Base-by-base conservation (phyloP, 1,139 yeast genomes). In the Meyerozyma sp. region DNA sequence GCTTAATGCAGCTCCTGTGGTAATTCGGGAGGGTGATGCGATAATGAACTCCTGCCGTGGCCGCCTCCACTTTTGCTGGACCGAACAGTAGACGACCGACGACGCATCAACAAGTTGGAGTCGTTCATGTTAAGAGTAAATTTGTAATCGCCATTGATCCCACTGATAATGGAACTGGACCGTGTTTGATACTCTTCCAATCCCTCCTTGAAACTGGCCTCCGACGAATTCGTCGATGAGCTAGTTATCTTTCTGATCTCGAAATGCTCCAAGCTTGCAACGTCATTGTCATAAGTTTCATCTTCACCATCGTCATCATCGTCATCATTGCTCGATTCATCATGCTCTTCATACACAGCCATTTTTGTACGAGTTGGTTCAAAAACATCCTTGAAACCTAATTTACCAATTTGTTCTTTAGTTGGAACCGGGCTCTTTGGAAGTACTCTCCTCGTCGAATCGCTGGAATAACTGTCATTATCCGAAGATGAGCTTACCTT, bases 111-210 rank as follows among this genome's bases (percentile, higher is more conserved):
- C 29, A 73, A 55, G 45, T 68, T 69, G 45, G 72, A 68, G 46
- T 72, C 77, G 49, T 70, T 69, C 56, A 73, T 55, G 48, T 68
- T 72, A 32, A 73, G 59, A 4, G 75, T 70, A 46, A 73, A 73
- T 47, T 71, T 72, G 50, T 62, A 72, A 45, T 65, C 73, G 27
- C 70, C 73, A 48, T 58, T 70, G 27, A 60, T 59, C 18, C 73
- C 73, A 11, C 69, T 63, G 14, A 70, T 68, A 3, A 71, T 64
- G 4, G 74, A 67, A n/a, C 73, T 66, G 16, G 75, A 71, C 41
- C 77, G 57, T 1, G 77, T 72, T 45, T 66, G 74, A 46, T 62
- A 63, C 36, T 57, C 62, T 20, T 49, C 59, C 27, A 21, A 25
- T 3, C 39, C 47, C 32, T 34, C 37, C 26, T 21, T 34, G 10